Conservation (phyloP, 139 green algal species). For the Chlamydomonas asymmetrica region DNA sequence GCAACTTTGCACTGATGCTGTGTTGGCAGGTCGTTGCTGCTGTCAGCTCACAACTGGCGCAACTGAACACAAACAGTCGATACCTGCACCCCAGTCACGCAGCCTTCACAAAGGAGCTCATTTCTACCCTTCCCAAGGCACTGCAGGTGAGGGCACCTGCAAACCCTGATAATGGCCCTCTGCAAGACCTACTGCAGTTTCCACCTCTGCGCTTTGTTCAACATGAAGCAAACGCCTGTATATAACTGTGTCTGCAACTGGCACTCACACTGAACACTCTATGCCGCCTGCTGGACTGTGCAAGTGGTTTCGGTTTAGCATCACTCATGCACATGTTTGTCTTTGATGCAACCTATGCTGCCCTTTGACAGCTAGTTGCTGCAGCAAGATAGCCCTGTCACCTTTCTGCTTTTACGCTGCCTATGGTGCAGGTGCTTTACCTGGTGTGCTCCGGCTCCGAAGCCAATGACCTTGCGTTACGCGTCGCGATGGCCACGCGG, state of each 20-base stretch:
- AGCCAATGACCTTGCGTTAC: constrained; percentile 88
- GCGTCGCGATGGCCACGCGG: constrained; percentile 53
- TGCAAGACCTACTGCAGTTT: too few species aligned
- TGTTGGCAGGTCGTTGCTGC: constrained; percentile 65
- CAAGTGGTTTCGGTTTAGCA: too few species aligned
- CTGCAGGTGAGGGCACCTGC: too few species aligned
- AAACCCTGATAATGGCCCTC: too few species aligned
- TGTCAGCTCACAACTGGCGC: constrained; percentile 56
- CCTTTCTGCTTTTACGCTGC: neutral
- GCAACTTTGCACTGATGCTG: neutral
- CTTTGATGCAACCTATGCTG: neutral
- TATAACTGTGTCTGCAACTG: neutral
- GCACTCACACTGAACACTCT: too few species aligned
- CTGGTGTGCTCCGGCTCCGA: constrained; percentile 81
- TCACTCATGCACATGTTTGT: neutral
- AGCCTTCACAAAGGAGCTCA: constrained; percentile 53
- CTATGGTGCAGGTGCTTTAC: constrained; percentile 63
- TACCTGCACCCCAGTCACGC: constrained; percentile 71
- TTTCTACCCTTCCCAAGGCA: constrained; percentile 51
- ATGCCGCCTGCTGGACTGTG: too few species aligned
- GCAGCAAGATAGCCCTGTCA: neutral
- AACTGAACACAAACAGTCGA: constrained; percentile 82
- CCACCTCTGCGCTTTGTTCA: neutral
- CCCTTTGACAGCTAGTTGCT: neutral
- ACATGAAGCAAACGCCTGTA: neutral